Conservation (phyloP, 768 basidiomycete species). For the Suillus paluster region DNA sequence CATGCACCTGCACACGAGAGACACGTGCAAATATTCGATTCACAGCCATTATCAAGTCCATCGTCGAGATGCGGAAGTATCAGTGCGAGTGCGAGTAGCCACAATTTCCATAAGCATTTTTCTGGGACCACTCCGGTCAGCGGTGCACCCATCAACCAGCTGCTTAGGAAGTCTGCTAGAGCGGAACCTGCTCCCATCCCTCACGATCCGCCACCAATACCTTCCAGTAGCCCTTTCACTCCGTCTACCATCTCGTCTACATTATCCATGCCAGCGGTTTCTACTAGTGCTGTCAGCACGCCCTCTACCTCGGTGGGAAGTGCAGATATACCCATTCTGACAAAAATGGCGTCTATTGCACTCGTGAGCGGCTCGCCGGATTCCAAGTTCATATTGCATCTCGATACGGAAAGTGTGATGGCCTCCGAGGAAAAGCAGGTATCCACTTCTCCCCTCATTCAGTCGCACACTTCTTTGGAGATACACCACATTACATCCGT, state of each 20-base stretch:
- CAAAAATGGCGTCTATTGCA: conserved; percentile 31
- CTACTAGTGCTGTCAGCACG: conserved; percentile 52
- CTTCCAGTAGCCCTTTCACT: conserved; percentile 41
- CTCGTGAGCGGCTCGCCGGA: conserved; percentile 15
- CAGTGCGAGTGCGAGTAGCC: conserved; percentile 32
- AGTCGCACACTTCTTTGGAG: conserved; percentile 21
- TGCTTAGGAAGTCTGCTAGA: conserved; percentile 11
- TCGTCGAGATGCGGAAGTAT: conserved; percentile 36
- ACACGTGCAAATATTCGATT: conserved; percentile 82
- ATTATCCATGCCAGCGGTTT: conserved; percentile 44
- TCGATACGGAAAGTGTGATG: not conserved
- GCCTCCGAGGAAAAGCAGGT: conserved; percentile 8
- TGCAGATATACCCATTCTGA: conserved; percentile 44
- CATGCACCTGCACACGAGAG: conserved; percentile 52
- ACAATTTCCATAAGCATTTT: conserved; percentile 23
- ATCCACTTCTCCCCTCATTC: conserved; percentile 30
- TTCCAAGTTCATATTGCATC: conserved; percentile 7
- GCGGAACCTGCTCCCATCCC: conserved; percentile 7
- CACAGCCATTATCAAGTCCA: conserved; percentile 74
- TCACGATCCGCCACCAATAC: conserved; percentile 23
- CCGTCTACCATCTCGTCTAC: conserved; percentile 51
- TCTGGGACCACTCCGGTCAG: conserved; percentile 14
- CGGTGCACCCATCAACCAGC: conserved; percentile 30
- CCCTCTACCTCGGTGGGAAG: conserved; percentile 55
- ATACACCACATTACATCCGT: conserved; percentile 35